Evolutionary conservation across 306 rosid genomes (phyloP).

Genomic region (Clitoria ternatea): DNA sequence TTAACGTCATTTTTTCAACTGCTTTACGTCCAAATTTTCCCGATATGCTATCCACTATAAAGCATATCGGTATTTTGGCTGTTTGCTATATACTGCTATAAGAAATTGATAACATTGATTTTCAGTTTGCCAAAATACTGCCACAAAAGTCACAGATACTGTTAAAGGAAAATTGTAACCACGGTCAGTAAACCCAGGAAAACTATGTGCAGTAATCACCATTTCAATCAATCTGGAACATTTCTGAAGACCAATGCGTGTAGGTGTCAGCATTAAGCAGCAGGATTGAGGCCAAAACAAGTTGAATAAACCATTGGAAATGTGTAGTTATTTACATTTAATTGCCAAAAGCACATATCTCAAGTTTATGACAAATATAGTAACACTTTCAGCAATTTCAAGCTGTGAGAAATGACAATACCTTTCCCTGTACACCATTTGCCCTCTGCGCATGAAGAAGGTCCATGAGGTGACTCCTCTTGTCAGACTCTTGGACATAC

Average conservation of each 20-base stretch:
- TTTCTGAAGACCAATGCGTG: background rate
- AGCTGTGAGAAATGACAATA: slow-evolving; percentile 31
- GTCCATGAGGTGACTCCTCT: slow-evolving; percentile 98
- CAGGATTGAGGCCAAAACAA: background rate
- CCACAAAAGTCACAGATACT: background rate
- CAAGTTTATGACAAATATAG: background rate
- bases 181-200: slow-evolving; percentile 11
- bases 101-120: too few relatives aligned
- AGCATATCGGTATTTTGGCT: too few relatives aligned
- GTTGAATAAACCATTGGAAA: background rate
- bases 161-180: background rate
- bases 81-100: too few relatives aligned
- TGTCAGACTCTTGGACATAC: slow-evolving; percentile 89
- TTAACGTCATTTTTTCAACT: too few relatives aligned
- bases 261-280: background rate
- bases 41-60: too few relatives aligned
- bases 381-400: background rate
- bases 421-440: slow-evolving; percentile 86
- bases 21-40: too few relatives aligned
- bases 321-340: background rate
- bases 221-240: background rate
- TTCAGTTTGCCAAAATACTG: background rate
- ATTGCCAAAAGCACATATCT: background rate
- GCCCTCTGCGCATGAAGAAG: slow-evolving; percentile 98
- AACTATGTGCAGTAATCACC: background rate